Percentiles rank a stretch among this genome's conserved stretches.
phyloP scores from a whole-genome alignment of 306 rosid species.

The Phaseolus lunatus region DNA sequence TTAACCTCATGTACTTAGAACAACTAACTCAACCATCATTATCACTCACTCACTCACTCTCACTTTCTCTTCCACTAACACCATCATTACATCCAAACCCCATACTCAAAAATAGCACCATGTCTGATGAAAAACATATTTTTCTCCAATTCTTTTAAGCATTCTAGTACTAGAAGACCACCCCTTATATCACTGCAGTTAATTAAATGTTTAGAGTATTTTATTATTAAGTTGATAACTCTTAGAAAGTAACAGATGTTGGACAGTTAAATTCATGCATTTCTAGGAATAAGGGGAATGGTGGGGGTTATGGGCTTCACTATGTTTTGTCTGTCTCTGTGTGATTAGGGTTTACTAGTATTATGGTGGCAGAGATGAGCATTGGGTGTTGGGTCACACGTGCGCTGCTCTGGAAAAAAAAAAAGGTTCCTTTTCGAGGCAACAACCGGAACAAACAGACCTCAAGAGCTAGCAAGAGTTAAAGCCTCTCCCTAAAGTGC shows the following conservation, averaged over 20 bases:
- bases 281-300: slow-evolving; percentile 51
- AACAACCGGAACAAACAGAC: slow-evolving; percentile 70
- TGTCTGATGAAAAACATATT: background rate
- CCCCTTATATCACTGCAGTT: background rate
- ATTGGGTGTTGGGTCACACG: slow-evolving; percentile 94
- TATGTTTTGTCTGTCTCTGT: slow-evolving; percentile 46
- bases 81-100: slow-evolving; percentile 62
- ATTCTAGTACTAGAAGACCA: background rate
- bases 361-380: slow-evolving; percentile 59
- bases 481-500: slow-evolving; percentile 45
- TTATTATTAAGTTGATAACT: slow-evolving; percentile 39
- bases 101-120: slow-evolving; percentile 39
- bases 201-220: slow-evolving; percentile 4
- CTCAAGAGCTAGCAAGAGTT: slow-evolving; percentile 62
- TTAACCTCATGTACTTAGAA: slow-evolving; percentile 47
- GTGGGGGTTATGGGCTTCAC: slow-evolving; percentile 56
- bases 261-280: slow-evolving; percentile 45
- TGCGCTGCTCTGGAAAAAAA: slow-evolving; percentile 66
- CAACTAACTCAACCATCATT: slow-evolving; percentile 47
- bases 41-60: slow-evolving; percentile 21
- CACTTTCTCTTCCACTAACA: slow-evolving; percentile 48
- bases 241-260: slow-evolving; percentile 43
- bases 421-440: slow-evolving; percentile 88
- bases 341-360: slow-evolving; percentile 60
- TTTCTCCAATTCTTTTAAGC: slow-evolving; percentile 9